A percentile compares a stretch with the other conserved stretches of the same genome.
Evolutionary conservation across 2,329 filamentous ascomycete species (phyloP).

Genomic region (Cryoendolithus antarcticus): DNA sequence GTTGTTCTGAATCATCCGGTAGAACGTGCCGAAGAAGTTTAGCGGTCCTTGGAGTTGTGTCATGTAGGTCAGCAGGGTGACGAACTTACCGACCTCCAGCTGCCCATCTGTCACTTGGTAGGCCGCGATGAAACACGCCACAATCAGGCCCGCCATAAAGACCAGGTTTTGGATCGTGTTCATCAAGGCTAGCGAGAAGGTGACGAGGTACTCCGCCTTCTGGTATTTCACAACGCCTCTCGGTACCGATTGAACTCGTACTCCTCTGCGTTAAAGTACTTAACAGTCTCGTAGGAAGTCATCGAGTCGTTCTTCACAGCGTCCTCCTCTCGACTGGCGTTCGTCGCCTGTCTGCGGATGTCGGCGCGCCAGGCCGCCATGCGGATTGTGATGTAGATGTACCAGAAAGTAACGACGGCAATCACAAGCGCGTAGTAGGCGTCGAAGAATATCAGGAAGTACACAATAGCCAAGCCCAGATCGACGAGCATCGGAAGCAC

Average conservation of each 20-base stretch:
- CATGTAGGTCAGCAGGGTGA: constrained; percentile 63
- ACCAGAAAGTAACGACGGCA: constrained; percentile 83
- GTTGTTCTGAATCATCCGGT: constrained; percentile 86
- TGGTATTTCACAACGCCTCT: constrained; percentile 46
- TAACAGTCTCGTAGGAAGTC: constrained; percentile 82
- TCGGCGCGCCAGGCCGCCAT: constrained; percentile 90
- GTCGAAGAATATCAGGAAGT: constrained; percentile 69
- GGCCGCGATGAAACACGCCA: constrained; percentile 56
- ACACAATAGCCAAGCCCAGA: constrained; percentile 70
- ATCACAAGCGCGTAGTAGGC: constrained; percentile 84
- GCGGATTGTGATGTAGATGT: constrained; percentile 90
- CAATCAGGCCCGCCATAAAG: constrained; percentile 51
- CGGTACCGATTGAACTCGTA: constrained; percentile 48
- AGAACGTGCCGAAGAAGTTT: constrained; percentile 80
- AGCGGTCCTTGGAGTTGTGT: constrained; percentile 58
- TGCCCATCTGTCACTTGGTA: constrained; percentile 54
- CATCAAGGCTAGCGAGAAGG: constrained; percentile 44
- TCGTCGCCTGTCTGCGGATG: constrained; percentile 85
- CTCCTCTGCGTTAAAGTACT: constrained; percentile 50
- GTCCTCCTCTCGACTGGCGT: constrained; percentile 86
- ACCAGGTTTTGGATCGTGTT: constrained; percentile 52
- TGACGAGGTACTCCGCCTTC: constrained; percentile 44
- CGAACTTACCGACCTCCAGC: constrained; percentile 54
- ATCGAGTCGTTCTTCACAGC: constrained; percentile 98
- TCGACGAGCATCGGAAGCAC: constrained; percentile 92